Base-by-base conservation (phyloP, 1,139 yeast genomes). In the Suhomyces terraborum region DNA sequence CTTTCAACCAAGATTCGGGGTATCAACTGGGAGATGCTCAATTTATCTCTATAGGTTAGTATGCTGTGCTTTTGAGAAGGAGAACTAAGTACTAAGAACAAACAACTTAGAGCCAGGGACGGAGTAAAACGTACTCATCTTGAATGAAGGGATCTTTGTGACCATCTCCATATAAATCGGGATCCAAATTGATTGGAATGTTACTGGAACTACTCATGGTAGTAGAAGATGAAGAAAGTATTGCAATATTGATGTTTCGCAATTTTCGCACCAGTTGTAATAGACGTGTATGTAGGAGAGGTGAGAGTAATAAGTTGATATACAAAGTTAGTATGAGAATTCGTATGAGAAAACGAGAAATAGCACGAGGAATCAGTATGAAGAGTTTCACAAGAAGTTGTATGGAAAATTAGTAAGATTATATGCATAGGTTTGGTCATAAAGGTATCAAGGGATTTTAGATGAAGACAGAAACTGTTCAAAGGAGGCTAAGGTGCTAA, bases 1-100 rank as follows among this genome's bases (percentile, higher is more conserved):
- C 76, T 55, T 47, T 72, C 75, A 12, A 54, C 43, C 32, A 73
- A 55, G 25, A 73, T 71, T 33, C 69, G 58, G 4, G 76, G 75
- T 14, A 73, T 71, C 35, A 73, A 53, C 43, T 73, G 75, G 32
- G 63, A 65, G 19, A 72, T 53, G n/a, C 64, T 45, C 24, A 70
- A 53, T 36, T 62, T 63, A 45, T 72, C 73, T 51, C 73, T 67
- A 26, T 3, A 8, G 24, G 56, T 53, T 51, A 52, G 53, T 46
- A 26, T 6, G 22, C 17, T 33, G 21, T 17, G 6, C 25, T 7
- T 12, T n/a, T 10, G 23, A 27, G 16, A 13, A 21, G 9, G 8
- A 22, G 16, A 6, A 12, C 26, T 20, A 64, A 72, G 42, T 66
- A 66, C 73, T 69, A n/a, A n/a, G n/a, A n/a, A n/a, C n/a, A n/a